Conservation (phyloP, 1,139 yeast species). For the Hyphopichia fennica region DNA sequence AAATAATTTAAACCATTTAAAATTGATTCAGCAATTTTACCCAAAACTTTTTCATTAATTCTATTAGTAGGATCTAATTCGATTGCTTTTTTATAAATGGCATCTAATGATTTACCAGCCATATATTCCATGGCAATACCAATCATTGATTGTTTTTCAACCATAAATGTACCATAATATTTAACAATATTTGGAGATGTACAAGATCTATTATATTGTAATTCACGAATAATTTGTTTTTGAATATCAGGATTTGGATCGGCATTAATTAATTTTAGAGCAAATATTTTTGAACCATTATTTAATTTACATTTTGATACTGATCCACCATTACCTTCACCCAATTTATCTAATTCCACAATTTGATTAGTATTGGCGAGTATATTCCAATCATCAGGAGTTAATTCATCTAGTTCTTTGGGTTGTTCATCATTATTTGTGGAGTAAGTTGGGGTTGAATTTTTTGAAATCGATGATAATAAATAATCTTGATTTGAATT, state of each 20-base stretch:
- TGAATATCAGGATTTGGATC: constrained; percentile 85
- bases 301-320: constrained; percentile 73
- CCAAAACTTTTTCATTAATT: constrained; percentile 88
- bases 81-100: constrained; percentile 70
- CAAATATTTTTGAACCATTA: constrained; percentile 65
- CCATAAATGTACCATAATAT: constrained; percentile 88
- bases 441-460: background rate
- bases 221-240: constrained; percentile 79
- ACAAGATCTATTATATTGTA: constrained; percentile 83
- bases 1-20: constrained; percentile 81
- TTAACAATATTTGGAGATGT: constrained; percentile 82
- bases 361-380: constrained; percentile 61
- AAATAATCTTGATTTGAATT: background rate
- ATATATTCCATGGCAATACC: constrained; percentile 94
- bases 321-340: constrained; percentile 95
- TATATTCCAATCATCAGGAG: constrained; percentile 76
- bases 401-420: constrained; percentile 45
- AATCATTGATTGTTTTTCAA: constrained; percentile 74
- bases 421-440: background rate
- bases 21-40: constrained; percentile 85
- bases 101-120: constrained; percentile 90
- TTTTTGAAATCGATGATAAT: background rate
- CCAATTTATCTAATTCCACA: constrained; percentile 64
- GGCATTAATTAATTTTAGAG: constrained; percentile 75
- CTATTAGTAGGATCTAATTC: constrained; percentile 72